Evolutionary conservation across 441 rosid genomes (phyloP).

Genomic region (Geranium incanum): DNA sequence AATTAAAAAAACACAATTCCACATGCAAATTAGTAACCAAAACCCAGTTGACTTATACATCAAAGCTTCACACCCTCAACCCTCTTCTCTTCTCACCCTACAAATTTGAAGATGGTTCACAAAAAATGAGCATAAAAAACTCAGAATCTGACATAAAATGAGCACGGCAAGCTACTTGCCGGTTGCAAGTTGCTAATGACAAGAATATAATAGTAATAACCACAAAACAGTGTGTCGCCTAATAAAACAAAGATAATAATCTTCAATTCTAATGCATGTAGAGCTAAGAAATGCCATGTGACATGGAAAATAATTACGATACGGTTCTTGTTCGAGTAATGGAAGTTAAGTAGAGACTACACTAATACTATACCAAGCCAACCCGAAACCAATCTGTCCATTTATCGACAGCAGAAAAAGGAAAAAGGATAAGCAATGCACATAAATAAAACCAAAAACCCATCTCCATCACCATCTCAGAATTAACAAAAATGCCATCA

Average conservation of each 20-base stretch:
- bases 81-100: not conserved
- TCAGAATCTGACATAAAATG: not conserved
- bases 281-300: no score
- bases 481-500: constrained; percentile 8
- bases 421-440: not conserved
- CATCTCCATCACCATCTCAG: constrained; percentile 25
- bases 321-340: not conserved
- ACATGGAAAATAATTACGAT: no score
- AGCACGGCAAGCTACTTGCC: not conserved
- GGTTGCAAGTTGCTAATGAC: no score
- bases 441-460: not conserved
- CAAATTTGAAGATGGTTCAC: not conserved
- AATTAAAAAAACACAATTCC: no score
- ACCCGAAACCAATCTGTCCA: not conserved
- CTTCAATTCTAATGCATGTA: no score
- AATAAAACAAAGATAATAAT: no score
- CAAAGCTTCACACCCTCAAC: no score
- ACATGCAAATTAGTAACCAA: not conserved
- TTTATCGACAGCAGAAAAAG: not conserved
- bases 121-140: not conserved
- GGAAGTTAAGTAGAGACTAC: not conserved
- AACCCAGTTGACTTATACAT: not conserved
- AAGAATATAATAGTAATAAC: no score
- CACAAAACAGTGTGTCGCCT: no score
- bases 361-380: not conserved